Evolutionary conservation across 257 asterid species (phyloP).

Genomic region (Capsicum chinense): DNA sequence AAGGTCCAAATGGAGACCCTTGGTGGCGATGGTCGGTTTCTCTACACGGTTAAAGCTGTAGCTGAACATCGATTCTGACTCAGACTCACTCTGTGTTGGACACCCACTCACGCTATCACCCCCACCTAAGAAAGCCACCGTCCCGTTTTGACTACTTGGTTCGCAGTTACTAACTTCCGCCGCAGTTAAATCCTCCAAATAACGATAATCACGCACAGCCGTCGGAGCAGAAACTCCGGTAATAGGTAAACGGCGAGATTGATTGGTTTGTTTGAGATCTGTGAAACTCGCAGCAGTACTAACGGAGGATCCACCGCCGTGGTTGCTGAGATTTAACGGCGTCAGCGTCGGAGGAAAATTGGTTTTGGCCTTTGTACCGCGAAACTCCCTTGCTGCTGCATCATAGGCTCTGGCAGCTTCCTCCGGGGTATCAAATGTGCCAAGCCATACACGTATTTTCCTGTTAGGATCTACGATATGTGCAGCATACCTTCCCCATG

Average conservation of each 20-base stretch:
- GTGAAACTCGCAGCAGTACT: neutral
- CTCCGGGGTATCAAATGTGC: constrained; percentile 44
- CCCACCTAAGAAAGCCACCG: constrained; percentile 14
- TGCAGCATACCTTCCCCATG: constrained; percentile 41
- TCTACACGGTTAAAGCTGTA: neutral
- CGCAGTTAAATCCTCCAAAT: neutral
- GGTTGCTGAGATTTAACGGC: constrained; percentile 29
- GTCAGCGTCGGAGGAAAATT: constrained; percentile 28
- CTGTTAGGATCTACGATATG: constrained; percentile 38
- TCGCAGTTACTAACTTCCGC: neutral
- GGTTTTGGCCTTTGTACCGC: constrained; percentile 40
- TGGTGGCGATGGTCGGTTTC: neutral
- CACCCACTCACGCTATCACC: neutral
- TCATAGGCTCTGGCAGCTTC: constrained; percentile 45
- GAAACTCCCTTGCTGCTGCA: constrained; percentile 37
- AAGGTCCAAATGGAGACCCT: neutral
- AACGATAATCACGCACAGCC: neutral
- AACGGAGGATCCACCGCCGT: constrained; percentile 37
- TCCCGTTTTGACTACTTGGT: neutral
- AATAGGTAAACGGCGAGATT: too few relatives aligned
- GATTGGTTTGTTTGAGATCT: neutral
- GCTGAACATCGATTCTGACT: neutral
- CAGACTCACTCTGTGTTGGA: neutral
- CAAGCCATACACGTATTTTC: constrained; percentile 41
- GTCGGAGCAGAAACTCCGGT: neutral